Evolutionary conservation across 208 protist species (phyloP), one percentile per base, ranked within the genome.

Genomic region (Trypanosoma boissoni): DNA sequence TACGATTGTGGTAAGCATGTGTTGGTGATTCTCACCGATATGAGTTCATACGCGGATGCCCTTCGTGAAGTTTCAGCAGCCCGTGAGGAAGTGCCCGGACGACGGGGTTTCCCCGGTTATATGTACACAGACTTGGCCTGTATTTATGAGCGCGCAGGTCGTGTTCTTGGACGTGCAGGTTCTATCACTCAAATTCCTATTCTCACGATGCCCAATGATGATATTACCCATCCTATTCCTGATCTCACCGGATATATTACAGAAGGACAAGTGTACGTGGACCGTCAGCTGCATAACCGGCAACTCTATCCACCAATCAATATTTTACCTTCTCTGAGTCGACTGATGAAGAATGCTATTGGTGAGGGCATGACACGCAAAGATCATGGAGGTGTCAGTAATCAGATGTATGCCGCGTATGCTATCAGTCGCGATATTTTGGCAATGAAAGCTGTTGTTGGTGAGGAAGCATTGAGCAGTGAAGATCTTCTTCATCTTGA

Each of bases 211-310:
- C 99, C 99, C 53, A 99, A 99, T 81, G 99, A 99, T 58, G 97
- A 99, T 77, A 99, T 99, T 80, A 99, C 99, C 28, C 99, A 99
- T 74, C 98, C 99, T 43, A 99, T 99, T 80, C 99, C 99, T 32
- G 99, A 99, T 88, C 84, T 99, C 9, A 99, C 99, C 10, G 99
- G 99, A 24, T 99, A 99, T 86, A 99, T 99, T 75, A 99, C 99
- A 20, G 97, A 99, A 71, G 98, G 98, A 21, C 98, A 99, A 80
- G 99, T 99, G 61, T 99, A 99, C 91, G 87, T 99, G 50, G 98
- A 99, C 71, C 88, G 99, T 37, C 97, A 99, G 76, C 91, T 99
- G 42, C 88, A 99, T 84, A 99, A 99, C 80, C 86, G 92, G 9
- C 89, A 97, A 75, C 91, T 99, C 43, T 99, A 99, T 83, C 99